Evolutionary conservation across 352 stramenopile species (phyloP).

Genomic region (Blastocystis sp.): DNA sequence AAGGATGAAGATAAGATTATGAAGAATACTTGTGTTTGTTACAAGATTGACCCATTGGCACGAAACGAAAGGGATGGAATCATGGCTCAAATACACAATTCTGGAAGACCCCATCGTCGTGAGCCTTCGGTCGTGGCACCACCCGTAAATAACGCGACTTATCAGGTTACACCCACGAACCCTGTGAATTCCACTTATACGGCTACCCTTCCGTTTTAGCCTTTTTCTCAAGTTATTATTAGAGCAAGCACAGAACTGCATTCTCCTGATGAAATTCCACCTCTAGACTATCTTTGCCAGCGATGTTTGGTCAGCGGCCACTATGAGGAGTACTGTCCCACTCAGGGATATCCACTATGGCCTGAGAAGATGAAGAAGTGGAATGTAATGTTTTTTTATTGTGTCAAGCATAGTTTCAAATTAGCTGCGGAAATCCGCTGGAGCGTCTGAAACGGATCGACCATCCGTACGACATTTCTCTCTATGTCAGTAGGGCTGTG

Average conservation of each 20-base stretch:
- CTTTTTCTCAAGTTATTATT: background rate
- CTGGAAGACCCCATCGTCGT: background rate
- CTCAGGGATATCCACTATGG: background rate
- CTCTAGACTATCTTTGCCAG: constrained; percentile 2
- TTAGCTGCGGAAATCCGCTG: background rate
- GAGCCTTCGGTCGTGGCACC: background rate
- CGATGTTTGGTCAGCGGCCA: constrained; percentile 25
- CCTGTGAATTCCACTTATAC: no score
- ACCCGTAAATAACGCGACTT: background rate
- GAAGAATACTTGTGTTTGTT: constrained; percentile 26
- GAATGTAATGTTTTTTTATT: background rate
- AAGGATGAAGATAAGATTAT: constrained; percentile 3
- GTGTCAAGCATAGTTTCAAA: background rate
- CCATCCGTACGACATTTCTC: background rate
- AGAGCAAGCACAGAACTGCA: background rate
- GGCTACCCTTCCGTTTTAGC: background rate
- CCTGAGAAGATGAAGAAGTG: constrained; percentile 5
- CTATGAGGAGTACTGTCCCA: constrained; percentile 47
- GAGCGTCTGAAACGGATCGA: constrained; percentile 22
- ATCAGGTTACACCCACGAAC: no score
- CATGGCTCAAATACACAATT: background rate
- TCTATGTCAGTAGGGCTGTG: background rate
- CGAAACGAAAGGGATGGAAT: background rate
- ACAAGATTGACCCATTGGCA: background rate
- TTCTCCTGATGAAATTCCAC: background rate